Percentiles rank a stretch among this genome's conserved stretches.
phyloP scores from a whole-genome alignment of 805 yeast species.

The Starmerella apis region DNA sequence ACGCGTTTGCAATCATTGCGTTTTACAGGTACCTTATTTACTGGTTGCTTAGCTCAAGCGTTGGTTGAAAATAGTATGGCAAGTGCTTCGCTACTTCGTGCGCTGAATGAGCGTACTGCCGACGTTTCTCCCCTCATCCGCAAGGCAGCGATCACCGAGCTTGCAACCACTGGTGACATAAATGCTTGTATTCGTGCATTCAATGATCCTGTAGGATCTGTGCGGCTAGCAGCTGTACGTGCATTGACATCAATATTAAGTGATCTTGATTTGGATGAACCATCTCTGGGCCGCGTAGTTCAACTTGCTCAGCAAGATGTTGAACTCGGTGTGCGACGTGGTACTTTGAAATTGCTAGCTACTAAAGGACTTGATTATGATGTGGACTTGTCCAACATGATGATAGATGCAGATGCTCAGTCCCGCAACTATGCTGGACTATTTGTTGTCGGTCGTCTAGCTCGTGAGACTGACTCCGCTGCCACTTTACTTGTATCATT shows the following conservation, averaged over 20 bases:
- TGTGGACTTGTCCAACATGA: background rate
- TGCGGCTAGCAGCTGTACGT: constrained; percentile 18
- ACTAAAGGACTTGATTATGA: background rate
- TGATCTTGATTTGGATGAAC: background rate
- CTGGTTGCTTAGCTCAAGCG: background rate
- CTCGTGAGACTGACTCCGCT: background rate
- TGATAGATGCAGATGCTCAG: constrained; percentile 3
- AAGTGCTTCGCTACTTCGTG: background rate
- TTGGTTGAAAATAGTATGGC: background rate
- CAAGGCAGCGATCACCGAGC: constrained; percentile 9
- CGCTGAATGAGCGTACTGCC: constrained; percentile 6
- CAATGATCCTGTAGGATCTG: constrained; percentile 17
- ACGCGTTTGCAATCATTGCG: constrained; percentile 20
- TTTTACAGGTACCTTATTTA: constrained; percentile 13
- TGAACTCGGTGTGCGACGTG: constrained; percentile 19
- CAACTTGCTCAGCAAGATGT: constrained; percentile 19
- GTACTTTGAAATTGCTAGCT: constrained; percentile 11
- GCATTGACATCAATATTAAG: background rate
- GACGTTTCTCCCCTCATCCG: constrained; percentile 16
- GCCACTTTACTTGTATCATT: background rate
- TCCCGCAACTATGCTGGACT: constrained; percentile 13
- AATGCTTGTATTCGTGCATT: constrained; percentile 4
- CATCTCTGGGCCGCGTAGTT: constrained; percentile 3
- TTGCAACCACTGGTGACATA: background rate
- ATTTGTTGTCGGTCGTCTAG: background rate